A percentile compares a stretch with the other conserved stretches of the same genome.
phyloP scores from a whole-genome alignment of 495 filamentous ascomycete genomes.

The Hypoxylon rickii region DNA sequence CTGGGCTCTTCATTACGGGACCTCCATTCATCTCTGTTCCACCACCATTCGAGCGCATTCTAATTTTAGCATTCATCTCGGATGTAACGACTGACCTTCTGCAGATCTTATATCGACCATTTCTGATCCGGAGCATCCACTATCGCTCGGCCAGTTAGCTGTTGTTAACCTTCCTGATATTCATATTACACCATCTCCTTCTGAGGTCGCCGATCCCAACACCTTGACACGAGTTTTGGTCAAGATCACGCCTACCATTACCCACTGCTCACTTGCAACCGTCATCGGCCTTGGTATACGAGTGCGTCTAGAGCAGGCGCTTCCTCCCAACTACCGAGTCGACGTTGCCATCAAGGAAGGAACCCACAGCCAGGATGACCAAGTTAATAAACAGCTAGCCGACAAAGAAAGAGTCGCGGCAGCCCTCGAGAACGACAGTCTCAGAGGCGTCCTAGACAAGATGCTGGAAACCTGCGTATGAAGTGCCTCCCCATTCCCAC shows the following conservation, averaged over 20 bases:
- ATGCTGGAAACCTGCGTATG: conserved; percentile 83
- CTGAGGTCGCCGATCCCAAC: conserved; percentile 53
- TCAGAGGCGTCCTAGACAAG: conserved; percentile 85
- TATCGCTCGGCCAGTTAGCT: conserved; percentile 87
- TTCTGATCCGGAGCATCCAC: conserved; percentile 93
- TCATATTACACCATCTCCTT: conserved; percentile 67
- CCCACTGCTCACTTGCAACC: conserved; percentile 93
- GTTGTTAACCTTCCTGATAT: conserved; percentile 96
- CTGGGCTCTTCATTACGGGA: too few species aligned
- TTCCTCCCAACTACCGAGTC: conserved; percentile 90
- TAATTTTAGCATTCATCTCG: conserved; percentile 2
- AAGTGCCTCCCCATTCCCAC: conserved; percentile 2
- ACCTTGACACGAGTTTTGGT: conserved; percentile 60
- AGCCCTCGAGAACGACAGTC: conserved; percentile 88
- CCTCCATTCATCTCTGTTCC: neutral
- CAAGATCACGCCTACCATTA: conserved; percentile 93
- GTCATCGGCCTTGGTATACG: conserved; percentile 94
- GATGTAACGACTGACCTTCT: conserved; percentile 46
- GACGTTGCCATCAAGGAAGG: conserved; percentile 95
- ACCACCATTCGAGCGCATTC: neutral
- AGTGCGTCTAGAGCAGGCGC: conserved; percentile 83
- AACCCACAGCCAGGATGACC: conserved; percentile 90
- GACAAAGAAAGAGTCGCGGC: conserved; percentile 97
- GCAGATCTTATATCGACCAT: conserved; percentile 91
- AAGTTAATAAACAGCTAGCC: conserved; percentile 92